Base-by-base conservation (phyloP, 1,284 basidiomycete species). In the Rhizopogon hawkerae region DNA sequence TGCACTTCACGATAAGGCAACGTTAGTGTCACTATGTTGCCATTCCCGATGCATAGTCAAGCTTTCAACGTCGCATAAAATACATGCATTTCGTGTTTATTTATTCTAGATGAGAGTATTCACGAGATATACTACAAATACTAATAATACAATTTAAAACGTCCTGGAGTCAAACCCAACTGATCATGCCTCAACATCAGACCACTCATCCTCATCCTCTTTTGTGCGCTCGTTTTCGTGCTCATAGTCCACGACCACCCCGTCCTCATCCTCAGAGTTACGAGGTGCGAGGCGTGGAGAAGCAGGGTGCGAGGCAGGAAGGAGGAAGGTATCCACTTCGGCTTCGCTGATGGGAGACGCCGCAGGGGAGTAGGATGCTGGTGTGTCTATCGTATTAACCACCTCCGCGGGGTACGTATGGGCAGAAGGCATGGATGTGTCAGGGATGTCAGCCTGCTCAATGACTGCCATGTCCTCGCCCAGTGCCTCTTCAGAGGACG, bases 81-180 rank as follows among this genome's bases (percentile, higher is more conserved):
- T 64, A 61, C 8, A 52, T 52, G 52, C 45, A 48, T 50, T 56
- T 33, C 39, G 16, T 49, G 47, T 41, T 33, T 38, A 36, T 24
- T 18, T 46, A 0, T 16, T 16, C 29, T 31, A 16, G 10, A 31
- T 11, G 9, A 31, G 10, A 29, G 29, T 11, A 31, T 31, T 9
- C 9, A 31, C 11, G 9, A 31, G 11, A 31, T 31, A 26, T 26
- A 9, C 26, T 26, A 31, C 29, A 31, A 26, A 26, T 26, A 26
- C 26, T 26, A 8, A 26, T 26, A 26, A 8, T 26, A 26, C 26
- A 21, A 21, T 21, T 21, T 21, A 21, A 21, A 5, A 21, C 3
- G 21, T 21, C 21, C 29, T 10, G 4, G 10, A 10, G 10, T 31
- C 29, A 31, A 31, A 31, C 29, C 26, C 26, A 26, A 26, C 21